phyloP scores from a whole-genome alignment of 371 early-diverging fungal genomes.

The Umbelopsis sp. region DNA sequence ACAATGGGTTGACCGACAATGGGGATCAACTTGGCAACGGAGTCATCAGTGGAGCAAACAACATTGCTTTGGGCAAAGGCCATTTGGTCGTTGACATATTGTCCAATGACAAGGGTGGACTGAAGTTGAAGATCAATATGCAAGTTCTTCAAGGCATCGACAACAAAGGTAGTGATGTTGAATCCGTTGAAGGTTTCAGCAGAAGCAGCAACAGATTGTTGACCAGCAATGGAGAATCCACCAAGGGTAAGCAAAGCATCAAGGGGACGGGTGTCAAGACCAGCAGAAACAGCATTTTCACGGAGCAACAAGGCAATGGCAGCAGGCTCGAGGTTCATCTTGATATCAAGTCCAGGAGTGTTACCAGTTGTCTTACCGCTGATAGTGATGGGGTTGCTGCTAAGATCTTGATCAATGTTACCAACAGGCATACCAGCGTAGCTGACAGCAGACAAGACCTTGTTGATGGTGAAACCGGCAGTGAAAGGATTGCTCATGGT shows the following conservation, averaged over 20 bases:
- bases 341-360: conserved; percentile 39
- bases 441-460: conserved; percentile 50
- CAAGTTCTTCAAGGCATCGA: conserved; percentile 58
- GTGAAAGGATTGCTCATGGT: conserved; percentile 61
- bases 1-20: conserved; percentile 64
- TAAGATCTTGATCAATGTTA: conserved; percentile 52
- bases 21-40: conserved; percentile 54
- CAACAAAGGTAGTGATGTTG: conserved; percentile 52
- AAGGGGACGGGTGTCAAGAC: conserved; percentile 48
- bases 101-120: conserved; percentile 54
- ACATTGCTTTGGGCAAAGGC: conserved; percentile 55
- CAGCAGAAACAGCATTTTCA: conserved; percentile 50
- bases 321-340: conserved; percentile 50
- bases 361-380: conserved; percentile 38
- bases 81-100: conserved; percentile 45
- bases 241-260: conserved; percentile 55
- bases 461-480: conserved; percentile 52
- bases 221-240: conserved; percentile 46
- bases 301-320: conserved; percentile 51
- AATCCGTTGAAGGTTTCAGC: conserved; percentile 47
- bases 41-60: conserved; percentile 45
- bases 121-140: conserved; percentile 55
- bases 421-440: conserved; percentile 57
- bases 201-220: conserved; percentile 40
- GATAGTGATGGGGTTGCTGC: conserved; percentile 45